Evolutionary conservation across 73 alveolate genomes (phyloP), one percentile per base, ranked within the genome.

Genomic region (Blepharisma japonicum): DNA sequence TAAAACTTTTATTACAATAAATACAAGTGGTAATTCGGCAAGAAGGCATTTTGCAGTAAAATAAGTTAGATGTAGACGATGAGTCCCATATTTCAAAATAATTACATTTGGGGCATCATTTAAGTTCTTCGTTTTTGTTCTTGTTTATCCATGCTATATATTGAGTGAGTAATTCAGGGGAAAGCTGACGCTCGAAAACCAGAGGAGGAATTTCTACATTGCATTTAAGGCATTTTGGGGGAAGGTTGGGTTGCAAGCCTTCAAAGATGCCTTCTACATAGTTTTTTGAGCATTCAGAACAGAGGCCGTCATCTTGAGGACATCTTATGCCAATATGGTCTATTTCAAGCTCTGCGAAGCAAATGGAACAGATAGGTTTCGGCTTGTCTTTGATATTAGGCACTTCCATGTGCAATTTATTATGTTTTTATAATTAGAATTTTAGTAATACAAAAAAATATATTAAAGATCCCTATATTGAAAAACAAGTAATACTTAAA

Each of bases 51-150:
- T 71, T 45, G 77, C 86, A 79, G 45, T 70, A 79, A 32, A 79
- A 79, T 49, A 79, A 79, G 21, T 70, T 45, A 7, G 82, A 6
- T 6, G 86, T 6, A 71, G 25, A 21, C 6, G 32, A 0, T n/a
- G n/a, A n/a, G n/a, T n/a, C n/a, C 86, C 86, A 79, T 6, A 79
- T 50, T 70, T 79, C 86, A 38, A 68, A 79, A 74, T 79, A 79
- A 25, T 68, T 66, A 56, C 86, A 79, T 23, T 47, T 45, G 46
- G 86, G 86, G 76, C 86, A 79, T 11, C 76, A 14, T 32, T n/a
- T 20, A 23, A 66, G 20, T 9, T 67, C 50, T n/a, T 78, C 86
- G 48, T 56, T 45, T 9, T 7, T 55, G 7, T 53, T 4, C 4
- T 0, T 25, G 21, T 32, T 55, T 7, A 3, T 2, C 32, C 61